phyloP scores from a whole-genome alignment of 345 rosid genomes.

The Bretschneidera sinensis region DNA sequence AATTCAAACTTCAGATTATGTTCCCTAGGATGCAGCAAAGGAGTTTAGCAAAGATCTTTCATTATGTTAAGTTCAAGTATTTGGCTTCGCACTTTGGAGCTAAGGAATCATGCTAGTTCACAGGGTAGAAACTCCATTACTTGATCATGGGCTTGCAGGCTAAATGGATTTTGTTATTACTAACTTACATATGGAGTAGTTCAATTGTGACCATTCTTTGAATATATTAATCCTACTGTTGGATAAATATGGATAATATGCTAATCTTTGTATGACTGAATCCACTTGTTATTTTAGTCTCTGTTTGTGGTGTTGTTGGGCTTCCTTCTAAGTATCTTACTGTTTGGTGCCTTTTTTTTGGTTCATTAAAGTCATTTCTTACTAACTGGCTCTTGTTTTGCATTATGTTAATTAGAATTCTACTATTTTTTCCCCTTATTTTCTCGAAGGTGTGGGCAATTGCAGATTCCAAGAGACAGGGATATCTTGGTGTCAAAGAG shows the following conservation, averaged over 20 bases:
- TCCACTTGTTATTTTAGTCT: background rate
- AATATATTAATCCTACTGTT: no score
- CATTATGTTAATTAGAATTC: conserved; percentile 4
- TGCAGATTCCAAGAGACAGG: conserved; percentile 84
- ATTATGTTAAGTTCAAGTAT: background rate
- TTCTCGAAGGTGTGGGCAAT: conserved; percentile 77
- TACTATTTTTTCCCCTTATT: conserved; percentile 6
- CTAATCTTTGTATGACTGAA: background rate
- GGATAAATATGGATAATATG: background rate
- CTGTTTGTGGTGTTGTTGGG: background rate
- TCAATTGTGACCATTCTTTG: no score
- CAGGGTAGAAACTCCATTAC: background rate
- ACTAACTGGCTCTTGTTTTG: background rate
- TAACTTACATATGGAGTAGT: no score
- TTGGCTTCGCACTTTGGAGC: background rate
- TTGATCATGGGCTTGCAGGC: no score
- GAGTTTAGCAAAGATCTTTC: no score
- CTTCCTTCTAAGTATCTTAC: background rate
- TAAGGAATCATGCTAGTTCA: background rate
- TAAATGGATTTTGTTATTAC: no score
- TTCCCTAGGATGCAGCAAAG: no score
- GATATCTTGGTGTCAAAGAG: conserved; percentile 75
- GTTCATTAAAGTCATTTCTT: background rate
- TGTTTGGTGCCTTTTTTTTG: background rate
- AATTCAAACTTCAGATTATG: no score